Evolutionary conservation across 768 basidiomycete species (phyloP).

Genomic region (Galerina sulciceps): DNA sequence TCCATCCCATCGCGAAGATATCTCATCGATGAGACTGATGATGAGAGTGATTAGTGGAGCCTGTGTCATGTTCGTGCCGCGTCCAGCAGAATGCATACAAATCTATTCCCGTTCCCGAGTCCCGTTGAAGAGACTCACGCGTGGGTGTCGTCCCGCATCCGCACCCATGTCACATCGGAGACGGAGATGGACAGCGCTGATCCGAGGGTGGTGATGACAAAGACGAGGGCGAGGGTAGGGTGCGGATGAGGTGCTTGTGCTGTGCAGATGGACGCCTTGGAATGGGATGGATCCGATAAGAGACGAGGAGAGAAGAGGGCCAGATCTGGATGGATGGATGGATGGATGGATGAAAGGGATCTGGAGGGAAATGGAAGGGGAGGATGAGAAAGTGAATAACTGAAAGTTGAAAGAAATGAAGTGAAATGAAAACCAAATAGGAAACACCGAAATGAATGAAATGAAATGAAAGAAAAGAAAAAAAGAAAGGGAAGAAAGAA

Average conservation of each 20-base stretch:
- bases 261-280: constrained; percentile 11
- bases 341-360: constrained; percentile 5
- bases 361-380: constrained; percentile 11
- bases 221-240: background rate
- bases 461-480: constrained; percentile 12
- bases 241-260: background rate
- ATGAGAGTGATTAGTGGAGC: background rate
- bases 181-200: background rate
- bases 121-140: background rate
- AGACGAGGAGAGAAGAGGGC: background rate
- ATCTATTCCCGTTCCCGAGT: background rate
- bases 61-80: background rate
- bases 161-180: too few relatives aligned
- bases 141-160: background rate
- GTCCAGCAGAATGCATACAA: background rate
- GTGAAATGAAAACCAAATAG: constrained; percentile 3
- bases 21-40: constrained; percentile 1
- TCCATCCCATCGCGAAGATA: too few relatives aligned
- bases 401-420: constrained; percentile 5
- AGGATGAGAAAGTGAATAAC: background rate
- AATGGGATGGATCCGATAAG: too few relatives aligned
- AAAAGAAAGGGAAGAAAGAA: constrained; percentile 1
- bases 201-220: background rate
- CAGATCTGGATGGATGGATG: constrained; percentile 11
- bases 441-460: background rate